Evolutionary conservation across 2,329 filamentous ascomycete species (phyloP), one percentile per base, ranked within the genome.

Genomic region (Diplodia intermedia): DNA sequence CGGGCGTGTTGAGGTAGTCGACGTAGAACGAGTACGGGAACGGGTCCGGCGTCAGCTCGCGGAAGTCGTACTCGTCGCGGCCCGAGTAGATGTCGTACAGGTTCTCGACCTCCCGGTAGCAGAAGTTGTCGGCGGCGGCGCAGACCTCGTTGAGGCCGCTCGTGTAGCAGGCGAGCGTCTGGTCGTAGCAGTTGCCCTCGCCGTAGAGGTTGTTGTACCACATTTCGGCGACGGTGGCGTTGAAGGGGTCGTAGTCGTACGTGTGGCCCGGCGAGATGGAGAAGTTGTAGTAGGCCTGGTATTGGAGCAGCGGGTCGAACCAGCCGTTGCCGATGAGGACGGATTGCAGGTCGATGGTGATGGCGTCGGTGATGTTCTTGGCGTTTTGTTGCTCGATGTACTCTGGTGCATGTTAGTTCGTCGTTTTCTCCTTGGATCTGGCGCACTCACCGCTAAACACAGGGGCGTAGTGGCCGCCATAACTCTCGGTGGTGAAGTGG

Each of bases 151-250:
- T 80, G 57, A 80, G 76, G 0, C 85, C 85, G 4, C 80, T 82
- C 1, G 79, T 79, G 69, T 84, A 83, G 81, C 88, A 90, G 69
- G 85, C 79, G 14, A 82, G 78, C n/a, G 85, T 83, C 67, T 82
- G 81, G 72, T 89, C 86, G 31, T 86, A 75, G 75, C 88, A 90
- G 75, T 89, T 89, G 38, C 87, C 87, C 2, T 80, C 73, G 1
- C 87, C 87, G 73, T 88, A 89, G 38, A 89, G 74, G 71, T 84
- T 85, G 77, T 89, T 87, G 79, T 86, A 86, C 76, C 87, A 82
- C 73, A 83, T 77, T 0, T 79, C 78, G 67, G 85, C 80, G 36
- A 83, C 76, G 2, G 82, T 81, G 11, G 77, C 80, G 73, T 85
- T 86, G 77, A 79, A 86, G 1, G 85, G 84, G 1, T 78, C 75